Base-by-base conservation (phyloP, 306 rosid species). In the Vigna radiata region DNA sequence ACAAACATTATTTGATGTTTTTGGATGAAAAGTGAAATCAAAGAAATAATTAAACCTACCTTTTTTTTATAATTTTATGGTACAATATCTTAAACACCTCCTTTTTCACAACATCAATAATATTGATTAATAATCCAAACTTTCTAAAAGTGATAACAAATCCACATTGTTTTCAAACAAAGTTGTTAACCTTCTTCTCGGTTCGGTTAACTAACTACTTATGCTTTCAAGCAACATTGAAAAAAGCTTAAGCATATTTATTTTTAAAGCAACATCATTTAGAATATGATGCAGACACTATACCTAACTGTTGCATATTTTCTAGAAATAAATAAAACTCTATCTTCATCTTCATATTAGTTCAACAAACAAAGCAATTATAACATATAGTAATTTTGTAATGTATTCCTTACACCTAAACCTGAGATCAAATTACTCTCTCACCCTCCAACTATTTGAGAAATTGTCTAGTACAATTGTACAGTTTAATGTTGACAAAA, bases 201-300 rank as follows among this genome's bases (percentile, higher is more conserved):
- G 18, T 80, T 76, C 19, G 82, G 84, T 80, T 66, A 84, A 65
- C 85, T 58, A 81, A 81, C 83, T 46, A 19, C 71, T 37, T 27
- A 15, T 55, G 66, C 64, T 43, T 73, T 53, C 82, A 82, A 71
- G 82, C 55, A 82, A 71, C 65, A 44, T 37, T 31, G 73, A 5
- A 64, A 77, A 82, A 41, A 77, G 14, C 49, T 66, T 6, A 58
- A 65, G 75, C 50, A 33, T 48, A 0, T 11, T 46, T 54, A 15
- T 70, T 31, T 53, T 55, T 4, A 55, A 80, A 72, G 44, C 48
- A 72, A 16, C n/a, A 64, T 4, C 25, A 58, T 48, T 47, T 47
- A 15, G n/a, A 7, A 12, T 31, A 12, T 52, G 83, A 79, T 19
- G 19, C 27, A 25, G 68, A 77, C 76, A 29, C 17, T 37, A 44